phyloP scores from a whole-genome alignment of 2,329 filamentous ascomycete genomes.

The Monosporascus sp. region DNA sequence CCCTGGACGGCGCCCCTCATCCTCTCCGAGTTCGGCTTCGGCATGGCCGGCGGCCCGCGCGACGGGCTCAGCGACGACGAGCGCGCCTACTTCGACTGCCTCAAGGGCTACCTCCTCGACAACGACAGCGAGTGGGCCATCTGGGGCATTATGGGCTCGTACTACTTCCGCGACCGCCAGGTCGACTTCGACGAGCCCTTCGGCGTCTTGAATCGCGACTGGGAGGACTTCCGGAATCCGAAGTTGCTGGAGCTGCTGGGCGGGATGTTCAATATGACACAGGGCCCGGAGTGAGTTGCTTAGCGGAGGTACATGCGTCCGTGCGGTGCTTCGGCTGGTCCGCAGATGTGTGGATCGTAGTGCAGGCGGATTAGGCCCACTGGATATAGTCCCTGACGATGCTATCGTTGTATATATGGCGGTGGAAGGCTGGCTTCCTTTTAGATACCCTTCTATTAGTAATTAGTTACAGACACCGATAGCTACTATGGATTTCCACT shows the following conservation, averaged over 20 bases:
- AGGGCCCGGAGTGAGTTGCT: constrained; percentile 29
- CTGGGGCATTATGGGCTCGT: constrained; percentile 55
- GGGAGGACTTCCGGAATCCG: constrained; percentile 36
- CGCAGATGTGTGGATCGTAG: no score
- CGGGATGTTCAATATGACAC: constrained; percentile 35
- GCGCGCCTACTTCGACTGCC: constrained; percentile 44
- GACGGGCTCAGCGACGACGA: constrained; percentile 40
- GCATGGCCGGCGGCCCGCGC: constrained; percentile 36
- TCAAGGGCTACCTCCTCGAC: constrained; percentile 45
- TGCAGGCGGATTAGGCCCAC: no score
- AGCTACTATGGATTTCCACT: no score
- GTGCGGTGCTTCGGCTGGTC: no score
- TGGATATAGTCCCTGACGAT: no score
- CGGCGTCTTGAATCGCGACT: constrained; percentile 43
- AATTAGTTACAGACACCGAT: background rate
- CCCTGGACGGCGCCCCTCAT: constrained; percentile 50
- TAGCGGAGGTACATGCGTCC: no score
- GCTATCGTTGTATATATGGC: background rate
- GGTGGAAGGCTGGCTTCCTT: background rate
- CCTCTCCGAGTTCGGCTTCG: constrained; percentile 55
- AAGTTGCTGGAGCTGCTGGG: constrained; percentile 28
- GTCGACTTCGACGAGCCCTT: constrained; percentile 49
- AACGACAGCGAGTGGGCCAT: constrained; percentile 58
- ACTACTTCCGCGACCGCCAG: constrained; percentile 48
- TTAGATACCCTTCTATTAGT: background rate